These are phyloP conservation scores for Phaffia australis DNA, from an alignment of 768 basidiomycete genomes.

Conservation along the genomic window DNA sequence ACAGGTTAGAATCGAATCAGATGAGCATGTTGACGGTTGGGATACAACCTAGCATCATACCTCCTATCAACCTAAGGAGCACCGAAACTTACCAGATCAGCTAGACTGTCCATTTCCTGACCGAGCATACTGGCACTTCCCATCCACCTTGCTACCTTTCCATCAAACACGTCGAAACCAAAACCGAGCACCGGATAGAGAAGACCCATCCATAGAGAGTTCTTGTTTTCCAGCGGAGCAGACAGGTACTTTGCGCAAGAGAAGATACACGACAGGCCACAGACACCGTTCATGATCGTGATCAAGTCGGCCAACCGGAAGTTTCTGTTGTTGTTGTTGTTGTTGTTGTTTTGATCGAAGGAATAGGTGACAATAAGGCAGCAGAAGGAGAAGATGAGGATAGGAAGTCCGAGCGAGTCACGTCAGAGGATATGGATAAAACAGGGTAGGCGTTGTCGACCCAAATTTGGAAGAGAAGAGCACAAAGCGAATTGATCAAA, in stretches of 20 bases:
- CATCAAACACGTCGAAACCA: slow-evolving; percentile 95
- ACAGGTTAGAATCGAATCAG: background rate
- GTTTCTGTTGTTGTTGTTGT: slow-evolving; percentile 49
- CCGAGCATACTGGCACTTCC: slow-evolving; percentile 91
- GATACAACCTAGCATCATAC: background rate
- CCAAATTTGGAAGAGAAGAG: background rate
- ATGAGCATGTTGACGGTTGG: background rate
- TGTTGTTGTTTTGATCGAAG: background rate
- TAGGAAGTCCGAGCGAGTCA: slow-evolving; percentile 27
- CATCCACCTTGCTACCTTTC: slow-evolving; percentile 95
- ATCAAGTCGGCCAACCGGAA: slow-evolving; percentile 96
- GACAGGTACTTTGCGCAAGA: slow-evolving; percentile 79
- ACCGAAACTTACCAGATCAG: slow-evolving; percentile 63
- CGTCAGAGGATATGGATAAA: background rate
- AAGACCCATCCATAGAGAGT: slow-evolving; percentile 77
- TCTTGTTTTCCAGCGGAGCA: slow-evolving; percentile 52
- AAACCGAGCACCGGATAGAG: slow-evolving; percentile 81
- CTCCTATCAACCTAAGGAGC: background rate
- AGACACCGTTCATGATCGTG: slow-evolving; percentile 98
- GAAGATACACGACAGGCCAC: slow-evolving; percentile 90
- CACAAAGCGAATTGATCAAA: background rate
- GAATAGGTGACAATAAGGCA: background rate
- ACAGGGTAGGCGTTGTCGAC: background rate
- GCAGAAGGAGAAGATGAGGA: slow-evolving; percentile 14
- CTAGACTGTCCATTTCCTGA: slow-evolving; percentile 92